Conservation (phyloP, 2,329 filamentous ascomycete genomes). For the Sporothrix protearum region DNA sequence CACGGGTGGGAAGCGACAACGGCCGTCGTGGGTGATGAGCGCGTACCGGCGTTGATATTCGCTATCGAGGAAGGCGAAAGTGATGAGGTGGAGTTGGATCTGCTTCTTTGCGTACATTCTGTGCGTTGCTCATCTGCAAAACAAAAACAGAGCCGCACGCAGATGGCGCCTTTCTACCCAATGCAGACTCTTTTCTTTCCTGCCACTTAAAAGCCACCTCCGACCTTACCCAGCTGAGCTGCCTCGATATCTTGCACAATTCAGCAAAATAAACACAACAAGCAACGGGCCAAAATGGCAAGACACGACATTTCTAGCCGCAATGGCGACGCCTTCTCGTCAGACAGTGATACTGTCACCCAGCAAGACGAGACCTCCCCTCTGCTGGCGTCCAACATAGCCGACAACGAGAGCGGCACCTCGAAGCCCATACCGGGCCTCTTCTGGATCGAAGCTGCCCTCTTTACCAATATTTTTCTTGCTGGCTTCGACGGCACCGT, state of each 20-base stretch:
- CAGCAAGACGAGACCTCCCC: not conserved
- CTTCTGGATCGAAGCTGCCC: slow-evolving; percentile 56
- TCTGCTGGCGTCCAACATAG: not conserved
- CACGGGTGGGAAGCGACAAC: not conserved
- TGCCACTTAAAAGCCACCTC: not conserved
- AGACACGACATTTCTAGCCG: not conserved
- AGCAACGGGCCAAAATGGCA: not conserved
- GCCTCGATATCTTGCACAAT: not conserved
- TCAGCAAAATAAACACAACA: not conserved
- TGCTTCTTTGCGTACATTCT: not conserved
- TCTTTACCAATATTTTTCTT: slow-evolving; percentile 63
- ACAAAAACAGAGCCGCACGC: not conserved
- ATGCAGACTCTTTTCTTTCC: not conserved
- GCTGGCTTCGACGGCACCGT: slow-evolving; percentile 69
- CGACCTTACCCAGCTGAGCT: not conserved
- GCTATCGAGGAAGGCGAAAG: not conserved
- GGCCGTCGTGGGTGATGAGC: not conserved
- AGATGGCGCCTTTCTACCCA: not conserved
- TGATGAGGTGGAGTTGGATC: not conserved
- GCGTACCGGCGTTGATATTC: not conserved
- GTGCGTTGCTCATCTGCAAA: not conserved
- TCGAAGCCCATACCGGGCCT: slow-evolving; percentile 41
- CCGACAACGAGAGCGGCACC: not conserved
- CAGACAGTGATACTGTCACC: not conserved
- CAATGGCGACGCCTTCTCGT: not conserved